Conservation (phyloP, 192 early-diverging fungal species). For the Entomortierella beljakovae region DNA sequence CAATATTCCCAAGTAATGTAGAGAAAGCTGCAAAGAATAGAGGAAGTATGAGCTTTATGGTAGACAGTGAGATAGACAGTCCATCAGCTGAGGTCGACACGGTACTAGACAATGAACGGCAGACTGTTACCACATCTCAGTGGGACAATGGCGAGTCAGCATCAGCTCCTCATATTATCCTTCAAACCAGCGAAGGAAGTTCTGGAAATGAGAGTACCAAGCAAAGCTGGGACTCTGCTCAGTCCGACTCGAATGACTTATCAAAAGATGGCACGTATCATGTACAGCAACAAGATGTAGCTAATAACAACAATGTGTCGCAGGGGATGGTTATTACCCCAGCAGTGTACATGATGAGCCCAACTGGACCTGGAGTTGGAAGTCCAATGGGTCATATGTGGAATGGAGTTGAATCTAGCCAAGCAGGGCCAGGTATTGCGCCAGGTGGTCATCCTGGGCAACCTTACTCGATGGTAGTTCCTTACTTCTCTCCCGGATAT, state of each 20-base stretch:
- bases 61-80: slow-evolving; percentile 44
- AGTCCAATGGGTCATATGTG: slow-evolving; percentile 16
- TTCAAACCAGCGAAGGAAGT: neutral
- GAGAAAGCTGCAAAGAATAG: slow-evolving; percentile 47
- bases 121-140: neutral
- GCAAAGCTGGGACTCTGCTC: slow-evolving; percentile 29
- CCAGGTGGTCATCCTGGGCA: slow-evolving; percentile 10
- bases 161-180: neutral
- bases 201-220: slow-evolving; percentile 16
- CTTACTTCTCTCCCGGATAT: slow-evolving; percentile 26
- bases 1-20: slow-evolving; percentile 38
- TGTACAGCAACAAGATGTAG: neutral
- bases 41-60: slow-evolving; percentile 53
- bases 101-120: neutral
- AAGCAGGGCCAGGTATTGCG: slow-evolving; percentile 11
- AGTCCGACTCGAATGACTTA: neutral
- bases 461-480: slow-evolving; percentile 24
- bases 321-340: slow-evolving; percentile 5
- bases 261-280: neutral
- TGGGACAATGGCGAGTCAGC: neutral
- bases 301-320: neutral
- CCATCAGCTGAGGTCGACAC: neutral
- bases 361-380: neutral
- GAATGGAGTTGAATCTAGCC: slow-evolving; percentile 13
- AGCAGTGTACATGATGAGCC: slow-evolving; percentile 12